These are phyloP conservation scores for Dactylellina parvicollis DNA, from an alignment of 2,329 filamentous ascomycete genomes.

Conservation along the genomic window DNA sequence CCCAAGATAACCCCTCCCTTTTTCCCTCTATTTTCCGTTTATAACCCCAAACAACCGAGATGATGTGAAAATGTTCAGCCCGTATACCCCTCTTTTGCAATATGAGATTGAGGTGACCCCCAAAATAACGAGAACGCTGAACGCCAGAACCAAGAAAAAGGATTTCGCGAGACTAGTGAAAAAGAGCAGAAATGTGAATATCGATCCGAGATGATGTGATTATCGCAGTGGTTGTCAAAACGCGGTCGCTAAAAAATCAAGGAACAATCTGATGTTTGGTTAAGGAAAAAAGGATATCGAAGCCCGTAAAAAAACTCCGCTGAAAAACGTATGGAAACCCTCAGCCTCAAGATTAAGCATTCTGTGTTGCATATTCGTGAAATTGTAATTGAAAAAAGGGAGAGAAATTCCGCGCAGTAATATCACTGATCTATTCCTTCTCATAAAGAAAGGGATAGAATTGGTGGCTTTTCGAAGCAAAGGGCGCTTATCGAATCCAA, in stretches of 20 bases:
- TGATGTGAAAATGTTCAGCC: constrained; percentile 3
- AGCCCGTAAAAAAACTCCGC: not conserved
- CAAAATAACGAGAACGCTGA: not conserved
- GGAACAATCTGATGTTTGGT: not conserved
- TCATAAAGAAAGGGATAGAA: too few relatives aligned
- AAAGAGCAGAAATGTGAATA: not conserved
- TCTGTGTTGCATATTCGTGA: not conserved
- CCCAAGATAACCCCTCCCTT: not conserved
- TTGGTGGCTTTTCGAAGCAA: too few relatives aligned
- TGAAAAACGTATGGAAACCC: not conserved
- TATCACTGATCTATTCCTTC: too few relatives aligned
- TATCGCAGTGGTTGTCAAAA: not conserved
- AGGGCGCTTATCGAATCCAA: constrained; percentile 41
- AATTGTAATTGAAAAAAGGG: not conserved
- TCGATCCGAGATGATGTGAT: not conserved
- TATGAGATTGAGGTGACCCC: not conserved
- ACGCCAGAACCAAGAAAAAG: not conserved
- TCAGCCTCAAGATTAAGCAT: not conserved
- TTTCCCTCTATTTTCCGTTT: constrained; percentile 14
- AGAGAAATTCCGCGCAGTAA: too few relatives aligned
- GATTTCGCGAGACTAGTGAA: not conserved
- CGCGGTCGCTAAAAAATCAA: not conserved
- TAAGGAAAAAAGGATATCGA: not conserved
- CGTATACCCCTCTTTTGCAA: not conserved
- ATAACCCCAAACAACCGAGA: constrained; percentile 14